phyloP scores from a whole-genome alignment of 179 eudicot genomes.

The Patellifolia procumbens region DNA sequence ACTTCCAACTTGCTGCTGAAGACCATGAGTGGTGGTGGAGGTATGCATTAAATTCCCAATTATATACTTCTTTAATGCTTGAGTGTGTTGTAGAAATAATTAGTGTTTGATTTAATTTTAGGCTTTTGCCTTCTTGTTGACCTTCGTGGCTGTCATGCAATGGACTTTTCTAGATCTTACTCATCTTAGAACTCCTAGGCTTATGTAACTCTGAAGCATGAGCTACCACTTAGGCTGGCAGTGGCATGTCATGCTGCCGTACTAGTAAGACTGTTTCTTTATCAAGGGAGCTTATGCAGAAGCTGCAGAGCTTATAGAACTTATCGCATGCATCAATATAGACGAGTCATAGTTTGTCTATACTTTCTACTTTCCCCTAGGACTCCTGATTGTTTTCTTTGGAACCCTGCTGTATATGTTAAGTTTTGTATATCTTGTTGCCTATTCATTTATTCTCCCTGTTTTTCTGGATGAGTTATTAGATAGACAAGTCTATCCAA shows the following conservation, averaged over 20 bases:
- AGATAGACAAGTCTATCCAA: background rate
- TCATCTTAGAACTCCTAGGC: background rate
- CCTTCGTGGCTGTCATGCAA: background rate
- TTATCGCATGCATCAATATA: background rate
- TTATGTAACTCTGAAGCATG: background rate
- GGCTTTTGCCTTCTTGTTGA: background rate
- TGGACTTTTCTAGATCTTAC: background rate
- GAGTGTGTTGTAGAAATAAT: background rate
- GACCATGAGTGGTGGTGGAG: slow-evolving; percentile 60
- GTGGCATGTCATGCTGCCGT: background rate
- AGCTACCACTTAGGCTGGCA: background rate
- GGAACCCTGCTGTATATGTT: background rate
- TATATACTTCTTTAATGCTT: background rate
- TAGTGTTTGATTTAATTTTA: background rate
- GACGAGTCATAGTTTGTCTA: background rate
- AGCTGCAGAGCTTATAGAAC: background rate
- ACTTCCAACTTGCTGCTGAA: slow-evolving; percentile 54
- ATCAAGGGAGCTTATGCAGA: background rate
- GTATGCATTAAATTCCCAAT: slow-evolving; percentile 29
- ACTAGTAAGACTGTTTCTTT: background rate
- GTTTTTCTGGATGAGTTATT: background rate
- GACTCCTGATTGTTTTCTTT: background rate
- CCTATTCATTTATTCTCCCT: background rate
- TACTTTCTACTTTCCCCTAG: background rate
- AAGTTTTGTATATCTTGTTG: background rate